Base-by-base conservation (phyloP, 352 stramenopile species). In the Phytophthora litchii region DNA sequence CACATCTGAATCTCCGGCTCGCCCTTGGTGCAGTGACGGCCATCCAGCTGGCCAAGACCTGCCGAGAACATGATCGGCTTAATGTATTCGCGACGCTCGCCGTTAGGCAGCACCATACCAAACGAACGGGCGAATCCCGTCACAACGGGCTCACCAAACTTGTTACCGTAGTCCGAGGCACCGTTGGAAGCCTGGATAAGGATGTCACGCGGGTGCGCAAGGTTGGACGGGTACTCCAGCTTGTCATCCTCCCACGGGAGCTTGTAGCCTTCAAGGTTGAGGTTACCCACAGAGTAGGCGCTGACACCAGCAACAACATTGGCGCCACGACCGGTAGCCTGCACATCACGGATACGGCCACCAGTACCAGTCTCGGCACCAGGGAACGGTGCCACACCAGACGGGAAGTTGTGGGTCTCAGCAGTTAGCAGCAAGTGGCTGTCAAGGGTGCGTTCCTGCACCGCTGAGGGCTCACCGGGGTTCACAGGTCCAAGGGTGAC, bases 31-130 rank as follows among this genome's bases (percentile, higher is more conserved):
- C 88, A 89, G 76, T 99, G 97, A 31, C 82, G 72, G 17, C 72
- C 92, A 64, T 99, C 96, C 27, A 99, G 79, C 63, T 98, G 89
- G 25, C 98, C 98, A 23, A 99, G 80, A 57, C 98, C 98, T 4
- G 97, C 97, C 42, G 95, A 99, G 64, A 99, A 99, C 97, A 99
- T 99, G 70, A 99, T 99, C 20, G 98, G 98, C 80, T 99, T 99
- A 57, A 99, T 97, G 91, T 98, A 99, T 70, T 99, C 98, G 60
- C 95, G 97, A 23, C 98, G 88, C 60, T 99, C 92, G 34, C 96
- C 97, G 52, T 88, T 96, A 0, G 95, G 89, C 43, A 99, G 73
- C 17, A 96, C 78, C 84, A 98, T 94, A 13, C 98, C 98, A 65
- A 99, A 99, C 12, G 91, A 98, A 27, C 98, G 88, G 25, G 96